phyloP scores from a whole-genome alignment of 2,329 filamentous ascomycete species.

The Magnaporthiopsis rhizophila region DNA sequence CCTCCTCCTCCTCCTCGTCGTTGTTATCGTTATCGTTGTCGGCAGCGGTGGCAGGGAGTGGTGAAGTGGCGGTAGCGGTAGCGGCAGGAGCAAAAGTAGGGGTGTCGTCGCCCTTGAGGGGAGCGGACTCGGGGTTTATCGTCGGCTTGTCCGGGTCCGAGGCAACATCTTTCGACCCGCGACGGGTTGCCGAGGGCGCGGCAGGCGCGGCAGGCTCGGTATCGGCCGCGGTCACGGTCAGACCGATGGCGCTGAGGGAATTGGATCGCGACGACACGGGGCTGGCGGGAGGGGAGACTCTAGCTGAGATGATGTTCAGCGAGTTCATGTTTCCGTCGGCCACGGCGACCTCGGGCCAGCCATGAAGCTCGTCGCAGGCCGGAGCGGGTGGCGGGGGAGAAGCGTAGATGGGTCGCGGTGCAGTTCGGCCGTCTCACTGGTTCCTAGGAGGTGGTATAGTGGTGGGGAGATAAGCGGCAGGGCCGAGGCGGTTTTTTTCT shows the following conservation, averaged over 20 bases:
- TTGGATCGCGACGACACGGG: constrained; percentile 51
- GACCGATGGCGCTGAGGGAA: constrained; percentile 46
- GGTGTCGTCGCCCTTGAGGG: constrained; percentile 12
- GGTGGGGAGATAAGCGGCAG: background rate
- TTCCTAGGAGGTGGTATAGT: background rate
- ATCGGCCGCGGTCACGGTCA: constrained; percentile 34
- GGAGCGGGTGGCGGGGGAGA: constrained; percentile 7
- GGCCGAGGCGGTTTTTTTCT: background rate
- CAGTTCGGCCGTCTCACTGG: background rate
- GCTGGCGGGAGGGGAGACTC: constrained; percentile 58
- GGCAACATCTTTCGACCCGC: constrained; percentile 23
- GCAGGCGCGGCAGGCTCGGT: constrained; percentile 27
- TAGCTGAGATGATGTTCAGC: constrained; percentile 84
- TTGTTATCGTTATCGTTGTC: constrained; percentile 18
- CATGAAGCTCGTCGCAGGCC: constrained; percentile 32
- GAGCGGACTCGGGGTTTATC: constrained; percentile 24
- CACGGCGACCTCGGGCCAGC: constrained; percentile 34
- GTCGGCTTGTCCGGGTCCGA: constrained; percentile 23
- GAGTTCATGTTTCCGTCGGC: constrained; percentile 75
- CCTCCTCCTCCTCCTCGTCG: constrained; percentile 3
- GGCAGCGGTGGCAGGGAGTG: too few species aligned
- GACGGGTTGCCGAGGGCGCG: constrained; percentile 16
- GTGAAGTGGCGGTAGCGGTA: background rate
- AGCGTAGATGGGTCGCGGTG: background rate
- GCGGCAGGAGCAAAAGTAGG: background rate